Percentiles rank a stretch among this genome's conserved stretches.
These are phyloP conservation scores for Blastobotrys indianensis DNA, from an alignment of 1,139 yeast species.

Conservation along the genomic window DNA sequence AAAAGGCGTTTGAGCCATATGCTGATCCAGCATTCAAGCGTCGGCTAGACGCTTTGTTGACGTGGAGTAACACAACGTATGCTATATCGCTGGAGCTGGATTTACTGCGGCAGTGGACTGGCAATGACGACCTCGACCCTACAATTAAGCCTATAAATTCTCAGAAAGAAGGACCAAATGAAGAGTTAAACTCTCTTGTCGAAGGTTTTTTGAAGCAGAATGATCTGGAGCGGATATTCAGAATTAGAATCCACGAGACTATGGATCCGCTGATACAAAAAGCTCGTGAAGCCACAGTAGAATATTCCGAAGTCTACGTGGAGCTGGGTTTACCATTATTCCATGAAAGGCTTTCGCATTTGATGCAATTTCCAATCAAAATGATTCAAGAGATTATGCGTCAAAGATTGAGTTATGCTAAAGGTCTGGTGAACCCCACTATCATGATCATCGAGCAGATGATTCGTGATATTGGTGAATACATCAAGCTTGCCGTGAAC, in stretches of 20 bases:
- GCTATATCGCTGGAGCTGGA: conserved; percentile 58
- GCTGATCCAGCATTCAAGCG: conserved; percentile 58
- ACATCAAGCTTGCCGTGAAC: conserved; percentile 69
- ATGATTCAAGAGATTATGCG: conserved; percentile 75
- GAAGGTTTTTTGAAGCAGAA: conserved; percentile 83
- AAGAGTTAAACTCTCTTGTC: conserved; percentile 50
- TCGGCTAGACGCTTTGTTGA: conserved; percentile 68
- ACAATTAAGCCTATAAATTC: conserved; percentile 34
- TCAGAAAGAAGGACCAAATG: conserved; percentile 19
- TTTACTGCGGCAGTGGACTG: conserved; percentile 64
- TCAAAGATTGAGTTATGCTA: conserved; percentile 71
- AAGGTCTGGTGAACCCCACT: conserved; percentile 76
- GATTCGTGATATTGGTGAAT: conserved; percentile 77
- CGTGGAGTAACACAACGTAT: conserved; percentile 76
- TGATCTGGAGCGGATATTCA: conserved; percentile 64
- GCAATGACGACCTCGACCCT: conserved; percentile 69
- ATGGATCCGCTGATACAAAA: conserved; percentile 71
- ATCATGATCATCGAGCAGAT: conserved; percentile 96
- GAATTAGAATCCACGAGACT: conserved; percentile 49
- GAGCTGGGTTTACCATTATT: conserved; percentile 72
- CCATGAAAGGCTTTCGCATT: conserved; percentile 57
- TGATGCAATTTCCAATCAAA: conserved; percentile 72
- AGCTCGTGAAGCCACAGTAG: conserved; percentile 65
- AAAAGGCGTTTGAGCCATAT: conserved; percentile 67
- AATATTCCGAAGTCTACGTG: conserved; percentile 57